phyloP scores from a whole-genome alignment of 2,329 filamentous ascomycete species.

The Paraphoma sp. region DNA sequence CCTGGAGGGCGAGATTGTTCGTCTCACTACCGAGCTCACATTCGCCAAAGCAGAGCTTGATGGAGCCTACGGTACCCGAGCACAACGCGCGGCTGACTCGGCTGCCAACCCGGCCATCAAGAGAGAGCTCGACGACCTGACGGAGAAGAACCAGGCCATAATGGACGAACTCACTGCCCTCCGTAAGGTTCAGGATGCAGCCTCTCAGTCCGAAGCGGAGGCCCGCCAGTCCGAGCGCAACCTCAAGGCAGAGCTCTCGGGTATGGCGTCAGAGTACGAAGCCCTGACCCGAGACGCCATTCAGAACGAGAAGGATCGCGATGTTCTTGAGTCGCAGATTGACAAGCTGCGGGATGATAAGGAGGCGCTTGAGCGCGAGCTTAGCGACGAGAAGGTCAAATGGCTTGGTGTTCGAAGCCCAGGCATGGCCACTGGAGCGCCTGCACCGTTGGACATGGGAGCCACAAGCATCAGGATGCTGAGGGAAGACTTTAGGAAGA shows the following conservation, averaged over 20 bases:
- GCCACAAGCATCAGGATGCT: conserved; percentile 72
- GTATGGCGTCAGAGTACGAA: conserved; percentile 74
- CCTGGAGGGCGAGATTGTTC: conserved; percentile 69
- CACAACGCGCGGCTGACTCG: conserved; percentile 71
- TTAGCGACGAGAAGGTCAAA: conserved; percentile 71
- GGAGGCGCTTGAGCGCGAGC: conserved; percentile 67
- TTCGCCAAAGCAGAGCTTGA: conserved; percentile 90
- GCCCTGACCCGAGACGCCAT: conserved; percentile 72
- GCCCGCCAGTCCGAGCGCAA: conserved; percentile 49
- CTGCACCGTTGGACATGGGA: conserved; percentile 49
- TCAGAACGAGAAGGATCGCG: conserved; percentile 74
- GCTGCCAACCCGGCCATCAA: conserved; percentile 63
- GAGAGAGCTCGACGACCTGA: conserved; percentile 65
- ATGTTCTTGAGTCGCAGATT: conserved; percentile 67
- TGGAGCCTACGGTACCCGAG: conserved; percentile 84
- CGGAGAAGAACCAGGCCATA: conserved; percentile 52
- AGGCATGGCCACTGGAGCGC: conserved; percentile 41
- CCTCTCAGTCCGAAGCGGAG: conserved; percentile 44
- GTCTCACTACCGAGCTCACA: conserved; percentile 80
- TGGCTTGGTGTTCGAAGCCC: conserved; percentile 68
- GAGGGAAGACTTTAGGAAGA: conserved; percentile 79
- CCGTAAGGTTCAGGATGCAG: conserved; percentile 46
- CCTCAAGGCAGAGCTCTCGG: conserved; percentile 70
- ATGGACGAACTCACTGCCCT: conserved; percentile 52
- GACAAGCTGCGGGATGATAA: conserved; percentile 69